phyloP scores from a whole-genome alignment of 495 filamentous ascomycete species.

The Staphylotrichum longicolle region DNA sequence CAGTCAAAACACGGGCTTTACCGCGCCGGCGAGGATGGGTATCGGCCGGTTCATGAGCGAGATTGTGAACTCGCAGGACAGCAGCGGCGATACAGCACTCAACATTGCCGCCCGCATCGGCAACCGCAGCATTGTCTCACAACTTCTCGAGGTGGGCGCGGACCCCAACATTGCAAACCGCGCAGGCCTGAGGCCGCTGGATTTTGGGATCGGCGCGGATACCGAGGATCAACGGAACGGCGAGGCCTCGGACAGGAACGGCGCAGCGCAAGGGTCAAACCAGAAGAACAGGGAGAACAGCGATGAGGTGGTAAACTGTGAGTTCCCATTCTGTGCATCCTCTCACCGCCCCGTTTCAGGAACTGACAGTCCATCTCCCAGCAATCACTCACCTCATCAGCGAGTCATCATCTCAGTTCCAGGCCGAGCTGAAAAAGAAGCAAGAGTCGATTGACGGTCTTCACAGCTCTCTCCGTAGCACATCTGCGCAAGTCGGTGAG shows the following conservation, averaged over 20 bases:
- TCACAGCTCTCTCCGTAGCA: conserved; percentile 71
- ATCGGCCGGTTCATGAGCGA: conserved; percentile 91
- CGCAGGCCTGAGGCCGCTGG: conserved; percentile 77
- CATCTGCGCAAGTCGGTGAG: conserved; percentile 72
- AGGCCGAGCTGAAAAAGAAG: conserved; percentile 70
- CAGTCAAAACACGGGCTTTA: conserved; percentile 46
- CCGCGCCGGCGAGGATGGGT: conserved; percentile 61
- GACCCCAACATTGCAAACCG: conserved; percentile 86
- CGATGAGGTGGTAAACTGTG: conserved; percentile 68
- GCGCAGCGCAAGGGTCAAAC: conserved; percentile 32
- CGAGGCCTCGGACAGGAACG: conserved; percentile 34
- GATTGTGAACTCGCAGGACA: conserved; percentile 90
- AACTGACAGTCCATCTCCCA: conserved; percentile 40
- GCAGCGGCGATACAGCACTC: conserved; percentile 88
- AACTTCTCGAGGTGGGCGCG: conserved; percentile 88
- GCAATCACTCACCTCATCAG: conserved; percentile 72
- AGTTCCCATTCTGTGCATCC: conserved; percentile 33
- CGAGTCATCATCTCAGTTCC: conserved; percentile 70
- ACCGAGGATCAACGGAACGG: conserved; percentile 47
- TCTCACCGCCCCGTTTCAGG: conserved; percentile 7
- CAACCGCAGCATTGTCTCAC: conserved; percentile 85
- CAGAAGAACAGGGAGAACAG: conserved; percentile 57
- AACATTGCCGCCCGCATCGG: conserved; percentile 89
- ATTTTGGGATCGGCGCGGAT: conserved; percentile 83
- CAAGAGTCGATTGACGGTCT: conserved; percentile 77